Percentiles rank a stretch among this genome's conserved stretches.
phyloP scores from a whole-genome alignment of 768 basidiomycete species.

The Melanogaster broomeanus region DNA sequence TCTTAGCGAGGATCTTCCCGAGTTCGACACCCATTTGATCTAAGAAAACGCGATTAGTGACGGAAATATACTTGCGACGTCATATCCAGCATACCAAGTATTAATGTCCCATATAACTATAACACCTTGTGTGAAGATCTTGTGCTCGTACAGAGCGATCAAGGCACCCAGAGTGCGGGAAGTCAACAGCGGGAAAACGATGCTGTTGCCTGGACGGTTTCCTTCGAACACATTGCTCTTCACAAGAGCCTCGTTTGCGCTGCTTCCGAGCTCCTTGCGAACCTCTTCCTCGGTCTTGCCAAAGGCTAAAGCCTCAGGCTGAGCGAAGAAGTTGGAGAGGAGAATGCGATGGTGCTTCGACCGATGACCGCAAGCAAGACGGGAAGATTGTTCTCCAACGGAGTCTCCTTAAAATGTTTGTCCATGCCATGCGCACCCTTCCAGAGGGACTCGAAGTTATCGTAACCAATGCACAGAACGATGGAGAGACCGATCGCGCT shows the following conservation, averaged over 20 bases:
- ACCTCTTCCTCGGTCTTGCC: conserved; percentile 96
- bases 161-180: conserved; percentile 87
- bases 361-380: conserved; percentile 90
- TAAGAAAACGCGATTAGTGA: conserved; percentile 26
- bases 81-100: conserved; percentile 68
- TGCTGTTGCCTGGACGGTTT: conserved; percentile 94
- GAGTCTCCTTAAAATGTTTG: conserved; percentile 89
- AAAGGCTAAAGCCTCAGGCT: conserved; percentile 96
- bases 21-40: conserved; percentile 99
- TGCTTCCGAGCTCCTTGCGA: conserved; percentile 60
- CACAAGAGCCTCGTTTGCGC: conserved; percentile 79
- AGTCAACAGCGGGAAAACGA: conserved; percentile 91
- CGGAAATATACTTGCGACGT: neutral
- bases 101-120: conserved; percentile 99
- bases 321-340: conserved; percentile 97
- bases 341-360: conserved; percentile 98
- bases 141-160: conserved; percentile 95
- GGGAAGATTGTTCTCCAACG: conserved; percentile 88
- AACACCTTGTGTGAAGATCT: conserved; percentile 97
- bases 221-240: conserved; percentile 99
- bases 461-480: conserved; percentile 88
- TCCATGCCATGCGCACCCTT: conserved; percentile 97
- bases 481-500: conserved; percentile 97
- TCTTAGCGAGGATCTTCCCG: conserved; percentile 96
- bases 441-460: conserved; percentile 89